These are phyloP conservation scores for Sextonia rubra DNA, from an alignment of 164 flowering plant species.

Conservation along the genomic window DNA sequence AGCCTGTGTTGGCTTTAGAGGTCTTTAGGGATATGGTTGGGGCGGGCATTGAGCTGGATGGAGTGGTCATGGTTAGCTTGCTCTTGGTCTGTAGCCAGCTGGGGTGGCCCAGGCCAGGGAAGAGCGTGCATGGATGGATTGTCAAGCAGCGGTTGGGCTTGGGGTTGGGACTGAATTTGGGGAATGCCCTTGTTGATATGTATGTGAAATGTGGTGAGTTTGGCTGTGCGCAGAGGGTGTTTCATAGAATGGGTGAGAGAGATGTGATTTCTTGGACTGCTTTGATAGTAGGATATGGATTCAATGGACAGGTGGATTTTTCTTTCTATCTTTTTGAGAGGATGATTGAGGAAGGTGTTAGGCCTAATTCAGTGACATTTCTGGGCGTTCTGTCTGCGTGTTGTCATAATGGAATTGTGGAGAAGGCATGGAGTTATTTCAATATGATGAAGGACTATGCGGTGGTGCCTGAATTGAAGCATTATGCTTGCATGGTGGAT, in stretches of 20 bases:
- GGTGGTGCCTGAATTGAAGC: conserved; percentile 16
- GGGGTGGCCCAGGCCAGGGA: conserved; percentile 23
- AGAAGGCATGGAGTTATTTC: conserved; percentile 8
- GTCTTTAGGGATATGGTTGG: conserved; percentile 19
- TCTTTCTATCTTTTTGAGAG: conserved; percentile 15
- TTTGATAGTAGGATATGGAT: conserved; percentile 19
- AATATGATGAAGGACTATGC: conserved; percentile 12
- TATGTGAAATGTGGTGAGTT: conserved; percentile 17
- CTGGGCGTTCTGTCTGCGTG: conserved; percentile 23
- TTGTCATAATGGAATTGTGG: conserved; percentile 21
- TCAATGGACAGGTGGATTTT: conserved; percentile 14
- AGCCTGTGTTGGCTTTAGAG: conserved; percentile 13
- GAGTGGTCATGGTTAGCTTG: conserved; percentile 25
- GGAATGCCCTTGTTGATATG: conserved; percentile 23
- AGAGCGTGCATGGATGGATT: conserved; percentile 21
- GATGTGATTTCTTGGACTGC: conserved; percentile 28
- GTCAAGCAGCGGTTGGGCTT: conserved; percentile 15
- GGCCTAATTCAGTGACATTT: conserved; percentile 23
- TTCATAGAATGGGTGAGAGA: conserved; percentile 16
- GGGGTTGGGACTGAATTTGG: conserved; percentile 19
- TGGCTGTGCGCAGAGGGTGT: conserved; percentile 8
- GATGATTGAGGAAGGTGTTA: conserved; percentile 9
- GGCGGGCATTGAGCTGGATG: conserved; percentile 16
- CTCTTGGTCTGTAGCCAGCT: conserved; percentile 19
- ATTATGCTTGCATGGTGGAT: conserved; percentile 25